Percentiles rank a stretch among this genome's conserved stretches.
phyloP scores from a whole-genome alignment of 345 rosid species.

The Rhizophora apiculata region DNA sequence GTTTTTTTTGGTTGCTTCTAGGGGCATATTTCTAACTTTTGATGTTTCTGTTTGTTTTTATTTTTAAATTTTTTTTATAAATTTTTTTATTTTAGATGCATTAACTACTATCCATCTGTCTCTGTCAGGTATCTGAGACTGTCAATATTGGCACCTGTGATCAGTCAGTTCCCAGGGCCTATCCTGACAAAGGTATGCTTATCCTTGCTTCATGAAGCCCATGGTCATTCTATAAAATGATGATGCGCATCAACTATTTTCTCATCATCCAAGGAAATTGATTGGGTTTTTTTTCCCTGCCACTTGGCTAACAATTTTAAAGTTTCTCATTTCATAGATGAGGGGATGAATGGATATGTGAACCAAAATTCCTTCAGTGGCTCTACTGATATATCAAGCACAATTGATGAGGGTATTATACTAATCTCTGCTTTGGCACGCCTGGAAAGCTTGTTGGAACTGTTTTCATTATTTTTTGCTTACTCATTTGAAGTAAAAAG shows the following conservation, averaged over 20 bases:
- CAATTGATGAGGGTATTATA: constrained; percentile 53
- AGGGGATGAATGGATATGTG: constrained; percentile 43
- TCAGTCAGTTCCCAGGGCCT: constrained; percentile 54
- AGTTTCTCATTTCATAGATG: constrained; percentile 38
- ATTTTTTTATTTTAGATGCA: neutral
- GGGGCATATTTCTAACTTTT: constrained; percentile 2
- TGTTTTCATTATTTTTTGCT: neutral
- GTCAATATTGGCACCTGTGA: constrained; percentile 64
- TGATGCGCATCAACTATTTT: neutral
- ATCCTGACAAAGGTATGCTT: constrained; percentile 51
- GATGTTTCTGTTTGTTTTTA: neutral
- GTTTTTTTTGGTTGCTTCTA: neutral
- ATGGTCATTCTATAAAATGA: neutral
- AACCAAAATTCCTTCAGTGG: constrained; percentile 35
- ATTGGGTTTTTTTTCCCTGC: neutral
- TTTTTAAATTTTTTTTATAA: neutral
- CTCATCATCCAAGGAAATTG: constrained; percentile 3
- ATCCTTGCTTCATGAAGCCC: constrained; percentile 8
- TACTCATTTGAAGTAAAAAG: neutral
- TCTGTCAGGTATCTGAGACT: constrained; percentile 51
- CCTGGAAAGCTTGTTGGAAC: neutral
- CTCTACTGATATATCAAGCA: constrained; percentile 36
- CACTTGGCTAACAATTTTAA: neutral
- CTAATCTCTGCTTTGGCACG: neutral
- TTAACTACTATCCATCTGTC: constrained; percentile 1